Evolutionary conservation across 495 filamentous ascomycete species (phyloP).

Genomic region (Talaromyces nanjingensis): DNA sequence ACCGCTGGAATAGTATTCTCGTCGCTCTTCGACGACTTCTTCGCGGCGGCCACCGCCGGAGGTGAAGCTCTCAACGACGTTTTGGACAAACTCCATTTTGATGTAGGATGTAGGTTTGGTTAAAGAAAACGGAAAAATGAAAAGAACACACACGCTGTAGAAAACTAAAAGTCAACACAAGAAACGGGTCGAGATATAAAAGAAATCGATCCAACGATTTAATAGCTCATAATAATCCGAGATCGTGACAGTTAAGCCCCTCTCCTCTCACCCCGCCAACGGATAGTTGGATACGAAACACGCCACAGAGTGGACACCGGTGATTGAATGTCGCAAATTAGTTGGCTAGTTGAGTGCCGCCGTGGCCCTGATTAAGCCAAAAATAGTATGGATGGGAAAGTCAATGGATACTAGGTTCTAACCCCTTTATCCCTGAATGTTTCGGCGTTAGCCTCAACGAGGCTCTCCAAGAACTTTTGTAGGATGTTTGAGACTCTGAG

Average conservation of each 20-base stretch:
- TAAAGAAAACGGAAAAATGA: neutral
- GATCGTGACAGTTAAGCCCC: neutral
- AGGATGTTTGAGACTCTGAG: no score
- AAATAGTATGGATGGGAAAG: neutral
- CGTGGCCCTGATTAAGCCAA: neutral
- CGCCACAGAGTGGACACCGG: neutral
- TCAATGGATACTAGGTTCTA: neutral
- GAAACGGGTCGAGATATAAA: neutral
- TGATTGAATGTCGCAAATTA: neutral
- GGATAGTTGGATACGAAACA: neutral
- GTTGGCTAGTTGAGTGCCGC: neutral
- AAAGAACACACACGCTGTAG: neutral
- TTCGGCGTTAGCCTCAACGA: no score
- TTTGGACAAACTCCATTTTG: constrained; percentile 35
- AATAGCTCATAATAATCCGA: neutral
- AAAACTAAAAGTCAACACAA: neutral
- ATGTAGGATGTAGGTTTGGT: neutral
- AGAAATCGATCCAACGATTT: neutral
- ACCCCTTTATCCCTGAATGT: no score
- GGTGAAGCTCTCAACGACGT: constrained; percentile 21
- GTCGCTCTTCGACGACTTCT: constrained; percentile 8
- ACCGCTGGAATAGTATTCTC: constrained; percentile 10
- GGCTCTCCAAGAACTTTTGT: no score
- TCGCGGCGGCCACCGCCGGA: constrained; percentile 12
- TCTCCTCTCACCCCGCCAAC: neutral